A percentile compares a stretch with the other conserved stretches of the same genome.
phyloP scores from a whole-genome alignment of 306 rosid species.

The Clitoria ternatea region DNA sequence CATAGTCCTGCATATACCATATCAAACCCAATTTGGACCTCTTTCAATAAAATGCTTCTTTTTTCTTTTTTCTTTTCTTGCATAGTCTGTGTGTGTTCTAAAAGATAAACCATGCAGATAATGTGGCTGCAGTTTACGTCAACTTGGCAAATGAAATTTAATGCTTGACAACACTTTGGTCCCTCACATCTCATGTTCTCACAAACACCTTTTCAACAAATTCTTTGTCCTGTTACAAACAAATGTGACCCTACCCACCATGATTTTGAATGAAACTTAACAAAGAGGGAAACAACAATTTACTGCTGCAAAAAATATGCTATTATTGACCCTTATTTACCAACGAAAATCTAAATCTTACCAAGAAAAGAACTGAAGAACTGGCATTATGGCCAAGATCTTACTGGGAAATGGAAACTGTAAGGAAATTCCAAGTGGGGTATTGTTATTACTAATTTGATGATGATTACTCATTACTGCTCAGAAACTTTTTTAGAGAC shows the following conservation, averaged over 20 bases:
- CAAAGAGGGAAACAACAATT: not conserved
- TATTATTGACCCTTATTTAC: not conserved
- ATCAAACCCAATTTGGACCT: conserved; percentile 23
- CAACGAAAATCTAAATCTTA: not conserved
- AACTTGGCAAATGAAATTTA: conserved; percentile 10
- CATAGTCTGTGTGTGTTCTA: conserved; percentile 20
- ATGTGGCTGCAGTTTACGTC: conserved; percentile 32
- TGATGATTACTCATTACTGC: not conserved
- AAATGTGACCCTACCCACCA: not conserved
- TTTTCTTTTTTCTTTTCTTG: too few species aligned
- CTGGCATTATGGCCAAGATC: not conserved
- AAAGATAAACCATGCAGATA: conserved; percentile 12
- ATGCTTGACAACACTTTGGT: conserved; percentile 14
- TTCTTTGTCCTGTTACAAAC: not conserved
- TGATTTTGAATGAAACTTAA: not conserved
- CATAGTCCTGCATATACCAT: conserved; percentile 61
- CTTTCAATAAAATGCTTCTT: conserved; percentile 15
- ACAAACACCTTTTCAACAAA: not conserved
- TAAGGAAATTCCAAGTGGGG: not conserved
- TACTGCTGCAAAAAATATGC: not conserved
- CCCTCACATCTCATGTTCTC: conserved; percentile 1
- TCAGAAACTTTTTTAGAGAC: not conserved
- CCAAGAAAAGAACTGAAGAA: not conserved
- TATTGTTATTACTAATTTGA: too few species aligned
- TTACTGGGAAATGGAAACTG: not conserved